Conservation (phyloP, 345 rosid genomes). For the Lenwebbia sp. region DNA sequence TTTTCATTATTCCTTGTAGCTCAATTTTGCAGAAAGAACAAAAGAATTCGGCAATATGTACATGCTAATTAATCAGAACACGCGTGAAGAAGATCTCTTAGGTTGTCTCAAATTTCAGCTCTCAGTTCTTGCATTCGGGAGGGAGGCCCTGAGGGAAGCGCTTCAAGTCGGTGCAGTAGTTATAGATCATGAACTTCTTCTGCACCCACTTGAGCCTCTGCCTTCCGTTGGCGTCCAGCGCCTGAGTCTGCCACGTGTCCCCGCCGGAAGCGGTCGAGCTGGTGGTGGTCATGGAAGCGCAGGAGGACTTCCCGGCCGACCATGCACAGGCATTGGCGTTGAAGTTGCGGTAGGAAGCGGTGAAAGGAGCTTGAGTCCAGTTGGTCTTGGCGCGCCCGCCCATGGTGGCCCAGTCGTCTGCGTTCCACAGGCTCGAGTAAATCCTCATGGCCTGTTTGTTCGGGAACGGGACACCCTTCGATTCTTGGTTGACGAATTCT, state of each 20-base stretch:
- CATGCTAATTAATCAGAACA: background rate
- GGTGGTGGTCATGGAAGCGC: constrained; percentile 8
- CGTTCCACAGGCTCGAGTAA: constrained; percentile 51
- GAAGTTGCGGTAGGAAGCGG: constrained; percentile 36
- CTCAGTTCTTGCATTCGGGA: constrained; percentile 17
- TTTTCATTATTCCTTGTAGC: background rate
- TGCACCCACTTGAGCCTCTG: constrained; percentile 35
- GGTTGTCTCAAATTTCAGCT: background rate
- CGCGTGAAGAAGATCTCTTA: background rate
- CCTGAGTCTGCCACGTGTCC: constrained; percentile 22
- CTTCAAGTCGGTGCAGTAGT: constrained; percentile 34
- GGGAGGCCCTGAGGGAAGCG: constrained; percentile 48
- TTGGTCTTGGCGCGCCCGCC: constrained; percentile 43
- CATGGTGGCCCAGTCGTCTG: constrained; percentile 52
- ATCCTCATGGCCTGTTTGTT: constrained; percentile 38
- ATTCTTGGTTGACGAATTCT: constrained; percentile 37
- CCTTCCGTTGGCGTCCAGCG: constrained; percentile 17
- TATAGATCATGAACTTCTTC: constrained; percentile 41
- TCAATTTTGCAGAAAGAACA: background rate
- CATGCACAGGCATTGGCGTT: constrained; percentile 27
- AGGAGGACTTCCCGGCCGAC: constrained; percentile 22
- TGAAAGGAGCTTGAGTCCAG: constrained; percentile 48
- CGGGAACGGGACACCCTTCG: constrained; percentile 29
- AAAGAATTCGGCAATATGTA: background rate
- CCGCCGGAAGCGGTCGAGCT: background rate